Conservation (phyloP, 768 basidiomycete genomes). For the Chlorophyllum brunneum region DNA sequence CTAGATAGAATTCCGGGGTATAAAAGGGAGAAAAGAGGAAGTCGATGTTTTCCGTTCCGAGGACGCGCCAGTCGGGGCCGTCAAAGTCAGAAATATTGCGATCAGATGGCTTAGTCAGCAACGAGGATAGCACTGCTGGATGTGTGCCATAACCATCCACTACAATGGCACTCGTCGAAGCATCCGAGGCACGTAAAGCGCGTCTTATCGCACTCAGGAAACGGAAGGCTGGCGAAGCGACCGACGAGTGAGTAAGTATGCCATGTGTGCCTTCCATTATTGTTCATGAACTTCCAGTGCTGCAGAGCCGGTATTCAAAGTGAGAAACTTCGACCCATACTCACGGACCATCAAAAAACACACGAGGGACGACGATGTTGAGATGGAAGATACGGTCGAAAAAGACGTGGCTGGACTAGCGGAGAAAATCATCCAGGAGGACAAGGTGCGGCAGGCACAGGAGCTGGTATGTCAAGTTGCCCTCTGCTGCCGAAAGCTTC, state of each 20-base stretch:
- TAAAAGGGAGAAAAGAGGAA: neutral
- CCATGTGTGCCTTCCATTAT: neutral
- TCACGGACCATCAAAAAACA: conserved; percentile 76
- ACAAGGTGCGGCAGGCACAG: conserved; percentile 79
- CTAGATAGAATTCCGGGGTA: neutral
- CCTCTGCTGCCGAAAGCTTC: neutral
- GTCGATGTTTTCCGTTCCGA: neutral
- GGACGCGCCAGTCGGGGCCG: neutral
- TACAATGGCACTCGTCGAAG: conserved; percentile 61
- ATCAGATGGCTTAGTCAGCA: conserved; percentile 11
- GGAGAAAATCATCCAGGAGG: conserved; percentile 80
- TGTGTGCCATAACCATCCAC: neutral
- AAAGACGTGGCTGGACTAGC: conserved; percentile 79
- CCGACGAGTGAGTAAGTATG: conserved; percentile 37
- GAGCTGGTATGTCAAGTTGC: conserved; percentile 63
- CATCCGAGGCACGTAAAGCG: conserved; percentile 77
- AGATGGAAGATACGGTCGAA: conserved; percentile 84
- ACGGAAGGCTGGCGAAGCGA: conserved; percentile 57
- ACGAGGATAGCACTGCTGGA: no score
- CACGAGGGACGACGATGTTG: conserved; percentile 45
- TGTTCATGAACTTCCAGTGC: conserved; percentile 17
- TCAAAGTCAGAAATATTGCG: conserved; percentile 1
- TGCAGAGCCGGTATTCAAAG: conserved; percentile 52
- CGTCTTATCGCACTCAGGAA: conserved; percentile 75
- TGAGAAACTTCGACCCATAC: conserved; percentile 88